Conservation (phyloP, 805 yeast genomes). For the Saccharomycopsis fibuligera region DNA sequence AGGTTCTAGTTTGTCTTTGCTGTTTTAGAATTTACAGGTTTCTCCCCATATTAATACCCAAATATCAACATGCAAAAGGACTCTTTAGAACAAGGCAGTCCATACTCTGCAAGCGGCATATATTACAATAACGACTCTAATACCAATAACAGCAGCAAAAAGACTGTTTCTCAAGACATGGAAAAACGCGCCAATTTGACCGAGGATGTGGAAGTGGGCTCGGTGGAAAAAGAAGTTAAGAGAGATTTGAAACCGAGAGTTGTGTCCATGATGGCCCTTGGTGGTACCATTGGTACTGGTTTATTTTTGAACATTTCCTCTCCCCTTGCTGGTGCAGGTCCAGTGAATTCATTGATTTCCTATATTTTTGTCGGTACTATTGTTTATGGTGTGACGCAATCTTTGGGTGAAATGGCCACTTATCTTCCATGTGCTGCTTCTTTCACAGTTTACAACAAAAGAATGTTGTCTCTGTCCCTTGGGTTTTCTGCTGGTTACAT, state of each 20-base stretch:
- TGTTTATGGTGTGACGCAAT: slow-evolving; percentile 56
- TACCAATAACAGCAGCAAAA: no score
- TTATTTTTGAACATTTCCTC: slow-evolving; percentile 56
- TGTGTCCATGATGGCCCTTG: slow-evolving; percentile 64
- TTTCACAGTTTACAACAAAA: slow-evolving; percentile 55
- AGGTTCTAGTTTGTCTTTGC: no score
- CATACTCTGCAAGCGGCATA: not conserved
- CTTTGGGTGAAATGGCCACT: slow-evolving; percentile 71
- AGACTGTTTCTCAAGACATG: not conserved
- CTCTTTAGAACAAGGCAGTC: no score
- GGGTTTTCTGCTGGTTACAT: slow-evolving; percentile 67
- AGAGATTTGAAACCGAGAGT: slow-evolving; percentile 58
- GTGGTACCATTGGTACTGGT: slow-evolving; percentile 73
- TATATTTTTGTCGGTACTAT: slow-evolving; percentile 57
- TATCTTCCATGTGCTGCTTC: slow-evolving; percentile 59
- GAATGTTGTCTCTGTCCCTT: slow-evolving; percentile 56
- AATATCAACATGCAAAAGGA: no score
- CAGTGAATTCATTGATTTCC: slow-evolving; percentile 55
- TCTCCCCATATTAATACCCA: no score
- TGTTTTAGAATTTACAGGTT: no score
- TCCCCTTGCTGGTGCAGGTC: slow-evolving; percentile 53
- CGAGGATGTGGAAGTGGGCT: slow-evolving; percentile 28
- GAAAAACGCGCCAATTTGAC: not conserved
- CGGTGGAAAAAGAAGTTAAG: slow-evolving; percentile 39
- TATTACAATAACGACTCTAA: not conserved